Conservation (phyloP, 1,284 basidiomycete genomes). For the Thecaphora thlaspeos region DNA sequence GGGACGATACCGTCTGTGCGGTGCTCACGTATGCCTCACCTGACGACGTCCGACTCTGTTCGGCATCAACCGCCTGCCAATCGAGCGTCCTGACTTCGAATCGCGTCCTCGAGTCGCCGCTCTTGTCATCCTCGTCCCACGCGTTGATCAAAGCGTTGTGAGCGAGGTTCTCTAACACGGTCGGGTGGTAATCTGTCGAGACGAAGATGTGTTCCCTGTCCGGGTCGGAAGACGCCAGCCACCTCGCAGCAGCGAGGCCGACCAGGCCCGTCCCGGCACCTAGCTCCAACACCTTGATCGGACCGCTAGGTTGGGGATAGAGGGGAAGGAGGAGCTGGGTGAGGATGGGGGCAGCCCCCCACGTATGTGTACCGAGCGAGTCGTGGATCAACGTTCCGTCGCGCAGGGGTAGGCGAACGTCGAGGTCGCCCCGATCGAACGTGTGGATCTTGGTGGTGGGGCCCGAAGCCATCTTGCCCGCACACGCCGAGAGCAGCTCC, state of each 20-base stretch:
- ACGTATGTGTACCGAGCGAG: slow-evolving; percentile 47
- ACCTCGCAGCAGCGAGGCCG: slow-evolving; percentile 35
- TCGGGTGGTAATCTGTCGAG: slow-evolving; percentile 48
- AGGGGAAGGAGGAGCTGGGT: slow-evolving; percentile 37
- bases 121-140: slow-evolving; percentile 4
- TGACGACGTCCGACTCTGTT: no score
- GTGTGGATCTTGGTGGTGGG: slow-evolving; percentile 19
- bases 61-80: slow-evolving; percentile 37
- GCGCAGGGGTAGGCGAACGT: slow-evolving; percentile 23
- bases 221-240: slow-evolving; percentile 3
- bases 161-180: slow-evolving; percentile 41
- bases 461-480: slow-evolving; percentile 35
- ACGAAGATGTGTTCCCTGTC: slow-evolving; percentile 7
- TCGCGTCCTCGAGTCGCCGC: neutral
- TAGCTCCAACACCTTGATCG: slow-evolving; percentile 41
- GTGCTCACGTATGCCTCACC: slow-evolving; percentile 14
- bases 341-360: slow-evolving; percentile 51
- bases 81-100: slow-evolving; percentile 32
- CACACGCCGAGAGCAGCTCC: slow-evolving; percentile 29
- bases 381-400: slow-evolving; percentile 43
- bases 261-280: slow-evolving; percentile 54
- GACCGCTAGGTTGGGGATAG: neutral
- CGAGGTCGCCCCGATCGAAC: slow-evolving; percentile 6
- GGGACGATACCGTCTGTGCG: slow-evolving; percentile 29
- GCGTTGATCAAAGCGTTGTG: slow-evolving; percentile 33